Base-by-base conservation (phyloP, 2,329 filamentous ascomycete genomes). In the Aspergillus sergii region DNA sequence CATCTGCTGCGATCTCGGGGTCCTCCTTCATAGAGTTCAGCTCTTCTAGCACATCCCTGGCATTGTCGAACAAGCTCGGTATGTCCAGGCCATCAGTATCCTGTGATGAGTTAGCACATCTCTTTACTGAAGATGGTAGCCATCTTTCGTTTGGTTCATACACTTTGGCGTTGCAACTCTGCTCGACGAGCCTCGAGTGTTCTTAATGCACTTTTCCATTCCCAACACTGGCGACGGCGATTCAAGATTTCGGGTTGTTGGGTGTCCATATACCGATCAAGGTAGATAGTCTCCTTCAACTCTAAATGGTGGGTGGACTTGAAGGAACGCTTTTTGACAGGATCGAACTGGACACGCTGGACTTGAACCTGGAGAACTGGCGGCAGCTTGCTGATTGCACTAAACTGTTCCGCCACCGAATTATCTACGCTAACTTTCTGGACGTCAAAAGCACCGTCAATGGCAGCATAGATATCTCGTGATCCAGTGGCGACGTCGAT, bases 341-440 rank as follows among this genome's bases (percentile, higher is more conserved):
- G 84, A 67, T 92, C 89, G 57, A 88, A 92, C 63, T 90, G 89
- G 4, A 91, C 89, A 6, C 95, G 89, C 73, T 96, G 93, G 36
- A 99, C 92, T 68, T 93, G 91, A 51, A 99, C 88, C 71, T 97
- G 94, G 21, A 98, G 82, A 36, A 99, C 87, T 0, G 94, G 93
- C 0, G 95, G 93, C 12, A 94, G 81, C n/a, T 84, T 84, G 65
- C 86, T 87, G 66, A 96, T 91, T 1, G 91, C 89, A 8, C 88
- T 88, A 75, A 90, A 94, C 62, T 86, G 83, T 77, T 84, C 80
- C 62, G 87, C 79, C 73, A 86, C 71, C 72, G 81, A 73, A n/a
- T 86, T 86, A 63, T 87, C 87, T 28, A 90, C 85, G 36, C 89
- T 88, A 34, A 94, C 86, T 32, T 89, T 86, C 70, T 95, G 90